phyloP scores from a whole-genome alignment of 2,329 filamentous ascomycete species.

The Aquanectria penicillioides region DNA sequence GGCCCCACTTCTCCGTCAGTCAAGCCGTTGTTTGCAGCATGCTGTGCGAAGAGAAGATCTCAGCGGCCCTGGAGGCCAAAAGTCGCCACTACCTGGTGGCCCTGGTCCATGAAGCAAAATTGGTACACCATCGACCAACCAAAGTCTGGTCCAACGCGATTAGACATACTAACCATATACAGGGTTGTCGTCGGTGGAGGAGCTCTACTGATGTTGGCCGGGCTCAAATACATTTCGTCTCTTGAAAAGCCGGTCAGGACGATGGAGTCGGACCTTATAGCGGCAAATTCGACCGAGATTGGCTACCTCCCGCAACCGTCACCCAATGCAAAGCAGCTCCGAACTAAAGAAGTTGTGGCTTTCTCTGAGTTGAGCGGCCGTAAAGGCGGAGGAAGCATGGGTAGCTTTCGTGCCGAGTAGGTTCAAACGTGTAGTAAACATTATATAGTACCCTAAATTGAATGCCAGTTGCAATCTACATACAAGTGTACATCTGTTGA shows the following conservation, averaged over 20 bases:
- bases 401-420: constrained; percentile 45
- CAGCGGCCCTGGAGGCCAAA: constrained; percentile 49
- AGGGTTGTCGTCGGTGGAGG: constrained; percentile 45
- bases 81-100: constrained; percentile 42
- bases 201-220: constrained; percentile 38
- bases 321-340: constrained; percentile 25
- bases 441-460: no score
- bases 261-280: constrained; percentile 23
- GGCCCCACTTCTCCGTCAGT: constrained; percentile 34
- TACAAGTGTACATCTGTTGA: no score
- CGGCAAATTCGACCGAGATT: constrained; percentile 26
- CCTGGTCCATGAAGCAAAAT: constrained; percentile 43
- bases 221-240: constrained; percentile 42
- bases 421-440: no score
- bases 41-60: constrained; percentile 32
- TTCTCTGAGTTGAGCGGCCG: constrained; percentile 45
- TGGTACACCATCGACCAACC: constrained; percentile 38
- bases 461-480: no score
- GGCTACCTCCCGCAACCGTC: constrained; percentile 13
- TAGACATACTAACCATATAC: background rate
- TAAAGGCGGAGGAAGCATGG: constrained; percentile 39
- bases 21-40: constrained; percentile 22
- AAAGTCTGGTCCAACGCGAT: background rate
- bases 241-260: constrained; percentile 26
- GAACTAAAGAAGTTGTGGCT: constrained; percentile 35